Evolutionary conservation across 495 filamentous ascomycete species (phyloP), one percentile per base, ranked within the genome.

Genomic region (Penicillium tannophilum): DNA sequence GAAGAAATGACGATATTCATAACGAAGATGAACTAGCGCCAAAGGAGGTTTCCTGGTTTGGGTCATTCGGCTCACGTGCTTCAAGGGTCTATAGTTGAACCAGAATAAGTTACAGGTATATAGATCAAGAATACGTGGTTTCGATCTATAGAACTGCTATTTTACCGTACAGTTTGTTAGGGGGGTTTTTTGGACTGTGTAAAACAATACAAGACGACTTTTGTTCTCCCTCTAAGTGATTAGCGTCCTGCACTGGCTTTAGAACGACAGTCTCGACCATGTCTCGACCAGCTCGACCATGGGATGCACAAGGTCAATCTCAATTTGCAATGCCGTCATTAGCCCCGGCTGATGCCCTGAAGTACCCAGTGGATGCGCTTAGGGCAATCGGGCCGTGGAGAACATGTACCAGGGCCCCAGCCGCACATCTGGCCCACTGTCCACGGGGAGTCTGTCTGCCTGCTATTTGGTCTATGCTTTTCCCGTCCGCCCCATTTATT

Each of bases 1-100:
- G 39, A 41, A 49, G 16, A 70, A 53, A 76, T 66, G 35, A 76
- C 70, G 14, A 71, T 69, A 17, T 41, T 41, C 16, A 41, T n/a
- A 41, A 41, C 39, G 33, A 36, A 36, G 12, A 36, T 10, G 12
- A 41, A n/a, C 39, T 41, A 41, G 39, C 39, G 39, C 14, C 39
- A 36, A 36, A 36, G 17, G 39, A 41, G n/a, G 39, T 17, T 41
- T 41, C 5, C 39, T 41, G 39, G 16, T 16, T 41, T 41, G 39
- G 14, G 39, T 6, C 39, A 41, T 1, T n/a, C 30, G 31, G 50
- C 50, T 52, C 50, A 52, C 50, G 50, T 52, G 50, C 33, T 52
- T 36, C 20, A 5, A 24, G 8, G 55, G 54, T 58, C 48, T 56
- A 42, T 30, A 14, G 23, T 24, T 51, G 28, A 28, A 28, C 28